Evolutionary conservation across 2,329 filamentous ascomycete species (phyloP), one percentile per base, ranked within the genome.

Genomic region (Aureobasidium uvarum): DNA sequence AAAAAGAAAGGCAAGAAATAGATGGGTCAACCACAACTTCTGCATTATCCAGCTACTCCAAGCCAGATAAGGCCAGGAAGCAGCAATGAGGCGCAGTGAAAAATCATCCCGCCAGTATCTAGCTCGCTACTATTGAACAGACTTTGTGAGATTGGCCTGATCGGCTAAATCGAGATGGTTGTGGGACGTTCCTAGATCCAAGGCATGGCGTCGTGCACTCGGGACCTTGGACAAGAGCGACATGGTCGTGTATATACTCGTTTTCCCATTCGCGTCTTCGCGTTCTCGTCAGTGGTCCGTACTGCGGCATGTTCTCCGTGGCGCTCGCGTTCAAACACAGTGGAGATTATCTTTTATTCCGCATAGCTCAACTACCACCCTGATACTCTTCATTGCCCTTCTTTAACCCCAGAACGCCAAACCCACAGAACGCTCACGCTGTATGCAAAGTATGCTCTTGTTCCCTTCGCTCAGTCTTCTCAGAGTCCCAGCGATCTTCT

Each of bases 401-500:
- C 7, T 1, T 10, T 10, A 10, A 16, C 23, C 11, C 23, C 1
- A 2, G 13, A 45, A 31, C 18, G 1, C 39, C 39, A 23, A 31
- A 31, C 18, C 52, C 25, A 23, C 16, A 11, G 18, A 51, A 20
- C 54, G 54, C 54, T 20, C 54, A 20, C 54, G 54, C 54, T 58
- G 48, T 58, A 58, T 58, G 54, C 54, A 58, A 31, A 31, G 6
- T 2, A 58, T 43, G 54, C 25, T 58, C 54, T 45, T 58, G 0
- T 10, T 14, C 20, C 7, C 11, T 20, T 2, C 54, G 25, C 25
- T 25, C 2, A 16, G 6, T 6, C 31, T 4, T 5, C 25, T 66
- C 56, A 64, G 23, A 68, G 63, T 10, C 92, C 92, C 72, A 96
- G 77, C 75, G 89, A 90, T 73, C 86, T 85, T 74, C 90, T 84